phyloP scores from a whole-genome alignment of 23 red algal species.

The Gracilaria caudata region DNA sequence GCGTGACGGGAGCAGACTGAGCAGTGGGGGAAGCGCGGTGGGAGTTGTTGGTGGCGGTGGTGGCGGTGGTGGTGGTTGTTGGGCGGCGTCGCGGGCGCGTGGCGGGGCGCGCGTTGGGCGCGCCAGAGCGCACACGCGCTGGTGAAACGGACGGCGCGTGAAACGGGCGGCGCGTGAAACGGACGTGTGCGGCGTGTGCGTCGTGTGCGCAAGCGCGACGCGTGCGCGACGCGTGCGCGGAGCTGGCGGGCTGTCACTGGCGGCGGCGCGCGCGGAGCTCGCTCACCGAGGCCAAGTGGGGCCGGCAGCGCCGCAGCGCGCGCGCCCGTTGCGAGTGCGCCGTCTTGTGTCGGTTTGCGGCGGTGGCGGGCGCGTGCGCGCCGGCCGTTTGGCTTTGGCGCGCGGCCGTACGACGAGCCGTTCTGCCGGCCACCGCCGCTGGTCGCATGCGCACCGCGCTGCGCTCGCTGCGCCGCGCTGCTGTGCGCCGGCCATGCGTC shows the following conservation, averaged over 20 bases:
- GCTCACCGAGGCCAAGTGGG: neutral
- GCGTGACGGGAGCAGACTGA: neutral
- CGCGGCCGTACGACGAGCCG: neutral
- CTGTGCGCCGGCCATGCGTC: neutral
- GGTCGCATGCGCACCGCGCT: neutral
- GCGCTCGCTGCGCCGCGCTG: constrained; percentile 4
- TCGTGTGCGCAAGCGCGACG: neutral
- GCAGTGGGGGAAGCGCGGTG: neutral
- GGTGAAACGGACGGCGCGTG: constrained; percentile 28
- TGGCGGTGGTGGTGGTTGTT: constrained; percentile 29
- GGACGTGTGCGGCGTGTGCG: constrained; percentile 2
- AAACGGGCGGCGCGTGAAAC: constrained; percentile 19
- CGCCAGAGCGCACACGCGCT: too few relatives aligned
- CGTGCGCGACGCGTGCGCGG: neutral
- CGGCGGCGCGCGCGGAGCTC: neutral
- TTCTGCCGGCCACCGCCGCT: neutral
- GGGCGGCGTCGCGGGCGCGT: neutral
- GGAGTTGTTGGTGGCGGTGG: constrained; percentile 20
- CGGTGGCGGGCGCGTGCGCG: neutral
- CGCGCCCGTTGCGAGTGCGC: neutral
- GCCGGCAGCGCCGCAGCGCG: neutral
- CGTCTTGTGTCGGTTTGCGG: neutral
- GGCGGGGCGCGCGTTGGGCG: neutral
- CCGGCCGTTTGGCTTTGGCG: neutral
- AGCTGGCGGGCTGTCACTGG: neutral